These are phyloP conservation scores for Schizosaccharomyces lindneri DNA, from an alignment of 805 yeast genomes.

Conservation along the genomic window DNA sequence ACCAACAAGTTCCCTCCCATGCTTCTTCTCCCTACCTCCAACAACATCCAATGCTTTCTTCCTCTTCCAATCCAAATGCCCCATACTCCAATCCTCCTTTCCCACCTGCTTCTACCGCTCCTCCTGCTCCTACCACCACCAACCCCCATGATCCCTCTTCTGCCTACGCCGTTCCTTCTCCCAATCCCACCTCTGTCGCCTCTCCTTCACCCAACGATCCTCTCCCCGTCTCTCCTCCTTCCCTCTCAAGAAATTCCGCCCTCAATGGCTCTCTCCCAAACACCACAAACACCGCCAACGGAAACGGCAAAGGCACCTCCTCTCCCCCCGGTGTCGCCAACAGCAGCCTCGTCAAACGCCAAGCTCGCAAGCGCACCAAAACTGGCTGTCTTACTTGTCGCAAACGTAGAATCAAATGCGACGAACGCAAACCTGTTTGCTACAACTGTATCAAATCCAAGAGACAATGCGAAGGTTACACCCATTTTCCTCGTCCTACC, in stretches of 20 bases:
- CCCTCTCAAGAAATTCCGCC: neutral
- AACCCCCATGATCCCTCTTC: too few relatives aligned
- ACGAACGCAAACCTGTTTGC: slow-evolving; percentile 37
- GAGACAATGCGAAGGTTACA: slow-evolving; percentile 9
- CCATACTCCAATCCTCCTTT: neutral
- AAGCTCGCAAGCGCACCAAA: slow-evolving; percentile 8
- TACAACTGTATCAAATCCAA: slow-evolving; percentile 16
- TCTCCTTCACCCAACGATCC: neutral
- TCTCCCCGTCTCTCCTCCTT: neutral
- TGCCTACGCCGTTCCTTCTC: neutral
- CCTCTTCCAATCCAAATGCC: neutral
- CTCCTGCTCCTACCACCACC: neutral
- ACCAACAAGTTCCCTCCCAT: neutral
- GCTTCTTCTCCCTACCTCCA: slow-evolving; percentile 10
- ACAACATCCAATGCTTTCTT: neutral
- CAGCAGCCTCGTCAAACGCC: neutral
- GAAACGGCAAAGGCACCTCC: neutral
- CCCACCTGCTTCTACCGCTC: neutral
- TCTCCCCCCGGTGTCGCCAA: neutral
- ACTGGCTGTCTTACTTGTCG: slow-evolving; percentile 37
- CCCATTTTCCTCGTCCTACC: slow-evolving; percentile 2
- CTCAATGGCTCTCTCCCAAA: neutral
- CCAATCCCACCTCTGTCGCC: neutral
- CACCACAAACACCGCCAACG: neutral
- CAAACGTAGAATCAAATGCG: slow-evolving; percentile 43